Conservation (phyloP, 1,284 basidiomycete genomes). For the Xerocomus amazonicus region DNA sequence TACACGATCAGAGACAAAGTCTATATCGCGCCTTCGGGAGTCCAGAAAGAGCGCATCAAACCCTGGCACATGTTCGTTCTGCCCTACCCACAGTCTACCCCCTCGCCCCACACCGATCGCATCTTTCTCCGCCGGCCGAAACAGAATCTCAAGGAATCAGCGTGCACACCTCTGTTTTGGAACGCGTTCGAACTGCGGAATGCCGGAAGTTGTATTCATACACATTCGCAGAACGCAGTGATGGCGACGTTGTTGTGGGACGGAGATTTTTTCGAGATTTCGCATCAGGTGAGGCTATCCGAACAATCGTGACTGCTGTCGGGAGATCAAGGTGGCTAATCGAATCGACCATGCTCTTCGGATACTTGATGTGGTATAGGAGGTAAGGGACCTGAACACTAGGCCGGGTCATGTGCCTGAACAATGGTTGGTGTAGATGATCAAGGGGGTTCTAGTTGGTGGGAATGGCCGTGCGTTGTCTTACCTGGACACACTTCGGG, state of each 20-base stretch:
- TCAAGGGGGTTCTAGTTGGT: constrained; percentile 79
- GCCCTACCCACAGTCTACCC: constrained; percentile 64
- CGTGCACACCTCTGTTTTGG: constrained; percentile 89
- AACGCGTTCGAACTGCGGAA: constrained; percentile 77
- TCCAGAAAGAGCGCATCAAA: constrained; percentile 83
- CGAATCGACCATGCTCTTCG: neutral
- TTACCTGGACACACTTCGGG: constrained; percentile 79
- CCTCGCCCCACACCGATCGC: constrained; percentile 62
- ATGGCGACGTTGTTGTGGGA: constrained; percentile 79
- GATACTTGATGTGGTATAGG: constrained; percentile 25
- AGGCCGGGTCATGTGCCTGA: constrained; percentile 1
- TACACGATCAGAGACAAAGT: constrained; percentile 59
- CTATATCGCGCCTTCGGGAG: constrained; percentile 83
- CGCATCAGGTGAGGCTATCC: constrained; percentile 58
- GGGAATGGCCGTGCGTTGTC: constrained; percentile 70
- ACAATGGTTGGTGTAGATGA: constrained; percentile 56
- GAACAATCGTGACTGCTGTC: constrained; percentile 2
- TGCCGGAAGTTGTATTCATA: constrained; percentile 84
- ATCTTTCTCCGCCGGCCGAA: constrained; percentile 72
- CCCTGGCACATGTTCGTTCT: constrained; percentile 81
- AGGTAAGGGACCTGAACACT: constrained; percentile 30
- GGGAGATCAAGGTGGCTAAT: neutral
- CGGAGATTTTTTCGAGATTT: constrained; percentile 66
- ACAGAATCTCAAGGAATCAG: constrained; percentile 69
- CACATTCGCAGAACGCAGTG: constrained; percentile 83